Percentiles rank a stretch among this genome's conserved stretches.
Conservation (phyloP, 1,284 basidiomycete genomes). For the Leccinum fallax region DNA sequence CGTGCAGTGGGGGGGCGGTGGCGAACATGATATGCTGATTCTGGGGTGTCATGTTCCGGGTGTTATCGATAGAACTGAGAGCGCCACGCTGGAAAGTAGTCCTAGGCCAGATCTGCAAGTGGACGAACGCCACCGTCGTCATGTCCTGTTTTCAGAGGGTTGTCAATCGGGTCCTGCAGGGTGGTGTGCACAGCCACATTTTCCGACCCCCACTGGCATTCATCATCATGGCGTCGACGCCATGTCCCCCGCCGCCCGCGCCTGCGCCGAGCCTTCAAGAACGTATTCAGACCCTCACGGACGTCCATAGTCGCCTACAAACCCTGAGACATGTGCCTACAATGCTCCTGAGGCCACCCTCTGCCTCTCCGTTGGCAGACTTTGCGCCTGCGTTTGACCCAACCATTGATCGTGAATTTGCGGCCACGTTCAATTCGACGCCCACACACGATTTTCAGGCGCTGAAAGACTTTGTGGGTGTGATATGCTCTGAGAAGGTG, state of each 20-base stretch:
- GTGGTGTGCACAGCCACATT: slow-evolving; percentile 22
- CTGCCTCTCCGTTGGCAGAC: slow-evolving; percentile 27
- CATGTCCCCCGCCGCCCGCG: not conserved
- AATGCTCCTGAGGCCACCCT: slow-evolving; percentile 41
- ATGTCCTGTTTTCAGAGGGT: slow-evolving; percentile 1
- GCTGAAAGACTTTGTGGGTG: slow-evolving; percentile 49
- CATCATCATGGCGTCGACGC: slow-evolving; percentile 6
- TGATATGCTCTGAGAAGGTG: slow-evolving; percentile 47
- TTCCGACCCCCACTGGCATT: not conserved
- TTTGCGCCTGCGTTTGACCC: slow-evolving; percentile 33
- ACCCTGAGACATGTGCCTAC: slow-evolving; percentile 46
- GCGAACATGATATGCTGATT: not conserved
- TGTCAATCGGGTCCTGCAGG: slow-evolving; percentile 1
- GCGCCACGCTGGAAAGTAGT: slow-evolving; percentile 15
- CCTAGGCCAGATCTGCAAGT: not conserved
- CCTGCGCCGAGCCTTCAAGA: slow-evolving; percentile 36
- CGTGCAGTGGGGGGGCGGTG: slow-evolving; percentile 12
- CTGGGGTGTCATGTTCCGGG: not conserved
- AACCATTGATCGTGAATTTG: slow-evolving; percentile 33
- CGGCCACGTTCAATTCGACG: slow-evolving; percentile 29
- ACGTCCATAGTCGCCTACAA: slow-evolving; percentile 47
- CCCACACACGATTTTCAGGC: slow-evolving; percentile 39
- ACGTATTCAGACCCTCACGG: slow-evolving; percentile 49
- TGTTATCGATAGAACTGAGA: not conserved
- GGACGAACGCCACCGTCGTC: slow-evolving; percentile 9